Percentiles rank a stretch among this genome's conserved stretches.
Evolutionary conservation across 1,284 basidiomycete species (phyloP).

Genomic region (Ceratobasidium sp.): DNA sequence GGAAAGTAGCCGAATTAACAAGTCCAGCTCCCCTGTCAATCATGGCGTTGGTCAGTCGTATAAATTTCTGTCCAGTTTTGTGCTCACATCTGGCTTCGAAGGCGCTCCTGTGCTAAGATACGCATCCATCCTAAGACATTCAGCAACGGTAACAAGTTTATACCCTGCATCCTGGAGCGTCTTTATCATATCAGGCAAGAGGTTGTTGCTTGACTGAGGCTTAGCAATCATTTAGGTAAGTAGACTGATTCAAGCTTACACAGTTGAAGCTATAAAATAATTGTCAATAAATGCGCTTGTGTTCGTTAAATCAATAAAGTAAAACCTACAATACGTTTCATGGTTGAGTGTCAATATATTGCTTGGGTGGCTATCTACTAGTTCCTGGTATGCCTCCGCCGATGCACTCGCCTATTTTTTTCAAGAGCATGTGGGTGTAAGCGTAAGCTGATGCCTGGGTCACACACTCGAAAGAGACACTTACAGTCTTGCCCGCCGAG

Average conservation of each 20-base stretch:
- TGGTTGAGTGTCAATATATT: slow-evolving; percentile 48
- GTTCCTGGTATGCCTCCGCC: slow-evolving; percentile 8
- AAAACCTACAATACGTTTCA: slow-evolving; percentile 43
- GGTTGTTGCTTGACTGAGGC: not conserved
- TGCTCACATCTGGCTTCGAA: not conserved
- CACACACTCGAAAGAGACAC: not conserved
- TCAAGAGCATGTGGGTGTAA: not conserved
- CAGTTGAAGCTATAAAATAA: slow-evolving; percentile 18
- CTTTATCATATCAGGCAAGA: slow-evolving; percentile 25
- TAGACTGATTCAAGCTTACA: slow-evolving; percentile 1
- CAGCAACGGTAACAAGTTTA: slow-evolving; percentile 47
- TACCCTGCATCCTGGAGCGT: slow-evolving; percentile 38
- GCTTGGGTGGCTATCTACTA: not conserved
- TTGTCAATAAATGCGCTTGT: not conserved
- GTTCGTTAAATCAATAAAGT: too few relatives aligned
- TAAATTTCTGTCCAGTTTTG: not conserved
- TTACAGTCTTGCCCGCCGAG: slow-evolving; percentile 27
- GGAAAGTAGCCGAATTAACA: not conserved
- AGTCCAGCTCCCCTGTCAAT: slow-evolving; percentile 10
- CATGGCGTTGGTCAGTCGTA: not conserved
- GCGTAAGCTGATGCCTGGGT: not conserved
- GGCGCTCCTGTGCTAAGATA: slow-evolving; percentile 32
- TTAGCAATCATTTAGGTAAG: not conserved
- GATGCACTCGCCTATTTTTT: not conserved
- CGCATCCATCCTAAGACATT: slow-evolving; percentile 46